Evolutionary conservation across 2,329 filamentous ascomycete species (phyloP), one percentile per base, ranked within the genome.

Genomic region (Keithomyces neogunnii): DNA sequence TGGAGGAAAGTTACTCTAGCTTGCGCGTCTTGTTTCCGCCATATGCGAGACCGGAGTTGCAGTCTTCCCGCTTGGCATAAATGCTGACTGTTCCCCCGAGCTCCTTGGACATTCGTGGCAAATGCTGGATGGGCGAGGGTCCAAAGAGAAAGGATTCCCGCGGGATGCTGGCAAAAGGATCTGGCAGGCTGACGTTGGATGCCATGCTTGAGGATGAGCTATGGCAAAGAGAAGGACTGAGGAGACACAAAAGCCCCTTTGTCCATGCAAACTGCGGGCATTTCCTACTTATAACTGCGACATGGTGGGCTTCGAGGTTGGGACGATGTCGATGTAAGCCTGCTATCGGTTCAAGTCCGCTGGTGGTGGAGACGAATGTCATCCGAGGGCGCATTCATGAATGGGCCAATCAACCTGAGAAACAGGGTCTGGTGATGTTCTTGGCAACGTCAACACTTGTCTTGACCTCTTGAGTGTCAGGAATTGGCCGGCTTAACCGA

Each of bases 51-150:
- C 78, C 80, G 2, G 81, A 85, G 67, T 85, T 86, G 61, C 82
- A 81, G 67, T 88, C 85, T 57, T 88, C 85, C 48, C 85, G 77
- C 67, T 88, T 88, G 49, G 85, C 84, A 62, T 81, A 88, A 56
- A 88, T 76, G 26, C 75, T 72, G 40, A 85, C 79, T 58, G 75
- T 76, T 32, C 76, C 75, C 47, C 78, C 76, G 4, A 87, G 74
- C 29, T 78, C 80, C 49, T 73, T 64, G 33, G 81, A 82, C 61
- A 87, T 85, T 55, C 82, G 76, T 50, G 82, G 80, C 36, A 89
- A 77, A 48, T 73, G 66, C 62, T 88, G 82, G 60, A 88, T 84
- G 32, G 84, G 84, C 0, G 84, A 86, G 13, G 83, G 80, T 1
- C 81, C 82, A 50, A 87, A 84, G 54, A 85, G 78, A 58, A 88